Base-by-base conservation (phyloP, 148 eudicot genomes). In the Silene conica region DNA sequence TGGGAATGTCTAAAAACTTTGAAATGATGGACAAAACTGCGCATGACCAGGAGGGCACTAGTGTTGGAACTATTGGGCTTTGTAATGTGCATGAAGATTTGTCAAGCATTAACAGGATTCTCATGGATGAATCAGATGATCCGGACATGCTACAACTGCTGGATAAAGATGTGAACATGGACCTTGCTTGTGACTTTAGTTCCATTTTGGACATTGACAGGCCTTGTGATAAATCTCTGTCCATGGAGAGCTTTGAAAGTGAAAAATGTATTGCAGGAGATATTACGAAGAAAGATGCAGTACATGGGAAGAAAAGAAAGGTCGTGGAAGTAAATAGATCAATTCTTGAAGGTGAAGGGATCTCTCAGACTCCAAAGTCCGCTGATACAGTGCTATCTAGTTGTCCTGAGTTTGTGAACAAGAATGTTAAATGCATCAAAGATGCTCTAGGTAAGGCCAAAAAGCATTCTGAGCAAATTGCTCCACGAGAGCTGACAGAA, bases 41-140 rank as follows among this genome's bases (percentile, higher is more conserved):
- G 22, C 25, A 25, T 15, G 71, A 21, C 54, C 80, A 57, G 62
- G 62, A 48, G 62, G 68, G 25, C 16, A 52, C 28, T 19, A 70
- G n/a, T 74, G 76, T 62, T 77, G 43, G 54, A 63, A 70, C 21
- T 74, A 74, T 62, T 77, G 43, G 59, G 67, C 59, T 60, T 20
- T 18, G 31, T 22, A 77, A 78, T 69, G 65, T 79, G 65, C 72
- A 25, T 38, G 81, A 83, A 64, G 74, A 76, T 70, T 74, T 77
- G 57, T 63, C 78, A 71, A 62, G 83, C 77, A 70, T 75, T 56
- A 76, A 70, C 71, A 82, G 71, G 67, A 69, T 75, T 67, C 76
- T 70, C 15, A 71, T 83, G 82, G 78, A 85, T 67, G 86, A 80
- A 16, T 78, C 71, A 6, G 83, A 74, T 80, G 73, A 73, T 28